Base-by-base conservation (phyloP, 106 monocot species). In the Platanthera guangdongensis region DNA sequence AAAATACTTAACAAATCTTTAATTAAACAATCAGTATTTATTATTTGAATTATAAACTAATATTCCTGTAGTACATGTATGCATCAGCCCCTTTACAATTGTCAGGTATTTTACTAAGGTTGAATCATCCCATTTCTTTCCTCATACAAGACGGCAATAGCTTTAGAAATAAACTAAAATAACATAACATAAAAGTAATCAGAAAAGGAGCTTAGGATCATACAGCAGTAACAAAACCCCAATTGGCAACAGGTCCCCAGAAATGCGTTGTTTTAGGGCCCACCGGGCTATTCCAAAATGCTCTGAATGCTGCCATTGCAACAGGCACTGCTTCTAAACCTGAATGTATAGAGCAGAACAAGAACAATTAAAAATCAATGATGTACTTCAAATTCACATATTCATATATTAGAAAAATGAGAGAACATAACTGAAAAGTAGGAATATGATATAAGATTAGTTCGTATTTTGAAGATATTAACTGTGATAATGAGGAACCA, bases 221-320 rank as follows among this genome's bases (percentile, higher is more conserved):
- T 84, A 95, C 95, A 74, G 92, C 92, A 77, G 77, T 65, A 69
- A 95, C 95, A 57, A 95, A 95, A 13, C 92, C 95, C 95, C 95
- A 95, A 63, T 95, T 95, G 47, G 95, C 95, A 75, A 95, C 74
- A 72, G 95, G 95, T 9, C 95, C 95, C 95, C 92, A 95, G 79
- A 95, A 95, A 75, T 95, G 95, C 52, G 95, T 95, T 28, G 95
- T 92, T 60, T 95, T 95, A 15, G 95, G 95, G 6, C 95, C 95
- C n/a, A 95, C 81, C 47, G 95, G 92, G 74, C 95, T 95, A 79
- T 95, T 92, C 82, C 75, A 77, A 73, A 95, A 95, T 53, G 90
- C 81, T 79, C 76, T 59, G 51, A 92, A 82, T n/a, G 85, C 81
- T 22, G 85, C 78, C 87, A 85, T 90, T 55, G 18, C 9, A 50